Evolutionary conservation across 2,329 filamentous ascomycete genomes (phyloP), one percentile per base, ranked within the genome.

Genomic region (Orbilia ellipsospora): DNA sequence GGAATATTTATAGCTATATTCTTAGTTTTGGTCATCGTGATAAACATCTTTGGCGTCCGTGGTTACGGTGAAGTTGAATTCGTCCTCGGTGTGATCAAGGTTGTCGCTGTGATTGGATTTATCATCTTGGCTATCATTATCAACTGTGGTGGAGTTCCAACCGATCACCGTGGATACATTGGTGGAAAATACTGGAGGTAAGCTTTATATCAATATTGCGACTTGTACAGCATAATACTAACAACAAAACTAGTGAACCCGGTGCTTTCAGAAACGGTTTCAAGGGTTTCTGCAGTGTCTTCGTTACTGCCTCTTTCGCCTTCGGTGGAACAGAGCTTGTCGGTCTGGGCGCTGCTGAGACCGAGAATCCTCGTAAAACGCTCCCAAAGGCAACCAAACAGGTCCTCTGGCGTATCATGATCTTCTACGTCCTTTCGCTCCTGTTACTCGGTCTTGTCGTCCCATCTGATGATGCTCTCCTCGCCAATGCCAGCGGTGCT

Each of bases 51-150:
- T 73, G 86, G 87, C 23, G 85, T 89, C 10, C 82, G 84, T n/a
- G 85, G 86, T n/a, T 88, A 87, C 67, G 86, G 83, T 73, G 87
- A 86, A 82, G 86, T 88, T 77, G 88, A 90, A 79, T 89, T 89
- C 77, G 73, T 86, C 23, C 84, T 89, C 18, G 84, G 84, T 77
- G 82, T 86, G 68, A 84, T 89, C 80, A 90, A 90, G 81, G 84
- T 90, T 78, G 79, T 82, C 12, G 87, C 88, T 54, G 86, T 86
- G 79, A 82, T 86, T 8, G 89, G 88, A 4, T 90, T 90, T 80
- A 90, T 90, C 80, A 85, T 91, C 77, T 82, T 90, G 26, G 88
- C 86, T 52, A 88, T 90, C 64, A 81, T 89, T 67, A 85, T 89
- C 79, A 85, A 88, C 80, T 84, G 83, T 64, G 88, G 88, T 51